phyloP scores from a whole-genome alignment of 2,329 filamentous ascomycete species.

The Colletotrichum scovillei region DNA sequence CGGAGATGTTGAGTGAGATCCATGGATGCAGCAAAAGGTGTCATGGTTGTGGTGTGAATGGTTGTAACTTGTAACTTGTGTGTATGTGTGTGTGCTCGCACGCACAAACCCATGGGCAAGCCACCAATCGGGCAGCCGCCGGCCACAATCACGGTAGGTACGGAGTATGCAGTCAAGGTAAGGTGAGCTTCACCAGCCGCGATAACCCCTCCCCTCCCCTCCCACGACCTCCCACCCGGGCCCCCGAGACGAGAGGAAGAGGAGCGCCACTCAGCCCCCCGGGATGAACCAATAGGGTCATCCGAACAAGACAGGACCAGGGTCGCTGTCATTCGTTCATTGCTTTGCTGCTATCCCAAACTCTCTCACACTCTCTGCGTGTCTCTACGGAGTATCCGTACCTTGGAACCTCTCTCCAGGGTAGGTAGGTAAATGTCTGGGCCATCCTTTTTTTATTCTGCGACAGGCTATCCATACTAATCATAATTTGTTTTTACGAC shows the following conservation, averaged over 20 bases:
- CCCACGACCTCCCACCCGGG: constrained; percentile 8
- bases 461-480: neutral
- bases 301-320: constrained; percentile 1
- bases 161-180: neutral
- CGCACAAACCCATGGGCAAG: neutral
- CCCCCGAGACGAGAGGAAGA: constrained; percentile 9
- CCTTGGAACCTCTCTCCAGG: neutral
- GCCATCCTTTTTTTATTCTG: neutral
- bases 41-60: too few species aligned
- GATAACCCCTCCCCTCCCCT: neutral
- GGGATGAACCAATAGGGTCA: constrained; percentile 17
- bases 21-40: neutral
- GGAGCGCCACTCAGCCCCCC: constrained; percentile 7
- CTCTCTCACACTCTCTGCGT: neutral
- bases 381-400: neutral
- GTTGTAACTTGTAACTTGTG: too few species aligned
- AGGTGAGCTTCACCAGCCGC: constrained; percentile 10
- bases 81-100: neutral
- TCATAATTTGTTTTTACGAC: neutral
- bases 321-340: neutral
- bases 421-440: neutral
- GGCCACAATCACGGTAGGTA: neutral
- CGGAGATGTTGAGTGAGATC: neutral
- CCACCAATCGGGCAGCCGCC: constrained; percentile 29
- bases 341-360: constrained; percentile 13